Conservation (phyloP, 257 asterid species). For the Solanum etuberosum region DNA sequence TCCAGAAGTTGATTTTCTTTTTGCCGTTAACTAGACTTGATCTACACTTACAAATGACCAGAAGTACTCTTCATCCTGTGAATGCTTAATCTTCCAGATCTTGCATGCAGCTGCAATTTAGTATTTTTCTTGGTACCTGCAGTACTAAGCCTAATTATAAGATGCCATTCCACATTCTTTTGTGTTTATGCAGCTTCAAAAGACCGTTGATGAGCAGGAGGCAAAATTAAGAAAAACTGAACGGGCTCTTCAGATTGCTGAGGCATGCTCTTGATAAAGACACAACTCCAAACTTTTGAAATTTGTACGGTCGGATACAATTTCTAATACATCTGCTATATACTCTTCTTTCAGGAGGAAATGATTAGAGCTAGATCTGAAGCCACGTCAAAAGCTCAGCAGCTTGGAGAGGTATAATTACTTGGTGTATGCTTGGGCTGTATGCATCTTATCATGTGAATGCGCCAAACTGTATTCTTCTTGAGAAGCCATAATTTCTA, state of each 20-base stretch:
- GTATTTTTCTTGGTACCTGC: background rate
- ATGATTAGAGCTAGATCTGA: slow-evolving; percentile 68
- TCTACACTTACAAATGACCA: background rate
- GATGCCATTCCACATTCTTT: background rate
- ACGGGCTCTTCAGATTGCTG: slow-evolving; percentile 89
- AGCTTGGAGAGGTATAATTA: slow-evolving; percentile 55
- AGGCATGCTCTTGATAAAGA: slow-evolving; percentile 32
- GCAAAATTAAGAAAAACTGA: slow-evolving; percentile 74
- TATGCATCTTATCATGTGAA: background rate
- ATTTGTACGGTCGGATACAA: background rate
- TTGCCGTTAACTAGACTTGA: background rate
- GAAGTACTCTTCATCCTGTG: background rate
- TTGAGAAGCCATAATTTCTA: background rate
- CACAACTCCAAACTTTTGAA: background rate
- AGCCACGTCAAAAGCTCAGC: slow-evolving; percentile 52
- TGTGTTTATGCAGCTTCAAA: slow-evolving; percentile 50
- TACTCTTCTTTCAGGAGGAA: slow-evolving; percentile 55
- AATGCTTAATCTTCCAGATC: background rate
- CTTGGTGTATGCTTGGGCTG: background rate
- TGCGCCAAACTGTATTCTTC: background rate
- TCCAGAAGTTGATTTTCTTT: background rate
- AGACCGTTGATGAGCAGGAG: slow-evolving; percentile 49
- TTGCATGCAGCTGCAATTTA: background rate
- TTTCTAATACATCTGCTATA: background rate
- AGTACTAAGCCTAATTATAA: background rate